phyloP scores from a whole-genome alignment of 1,284 basidiomycete species.

The Trametes polyzona region DNA sequence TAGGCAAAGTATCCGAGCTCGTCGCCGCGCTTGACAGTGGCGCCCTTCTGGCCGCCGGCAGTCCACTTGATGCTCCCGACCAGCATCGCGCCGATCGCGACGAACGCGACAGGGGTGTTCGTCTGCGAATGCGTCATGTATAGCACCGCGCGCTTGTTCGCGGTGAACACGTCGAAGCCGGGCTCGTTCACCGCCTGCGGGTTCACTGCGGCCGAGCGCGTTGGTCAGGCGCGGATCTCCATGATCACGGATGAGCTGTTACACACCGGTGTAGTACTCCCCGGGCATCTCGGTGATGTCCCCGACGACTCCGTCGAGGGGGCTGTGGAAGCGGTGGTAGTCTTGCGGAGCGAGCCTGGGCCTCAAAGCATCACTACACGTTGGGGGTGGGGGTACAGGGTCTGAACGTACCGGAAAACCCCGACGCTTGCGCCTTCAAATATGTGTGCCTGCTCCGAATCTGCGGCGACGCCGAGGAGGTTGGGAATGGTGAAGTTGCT shows the following conservation, averaged over 20 bases:
- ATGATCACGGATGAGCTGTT: neutral
- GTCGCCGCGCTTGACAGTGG: slow-evolving; percentile 51
- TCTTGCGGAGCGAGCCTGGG: slow-evolving; percentile 76
- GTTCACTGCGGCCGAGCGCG: slow-evolving; percentile 51
- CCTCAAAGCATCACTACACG: neutral
- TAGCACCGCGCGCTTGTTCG: slow-evolving; percentile 67
- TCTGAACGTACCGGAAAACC: slow-evolving; percentile 51
- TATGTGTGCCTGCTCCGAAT: slow-evolving; percentile 44
- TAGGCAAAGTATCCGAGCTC: slow-evolving; percentile 71
- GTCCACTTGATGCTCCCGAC: slow-evolving; percentile 33
- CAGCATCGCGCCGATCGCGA: slow-evolving; percentile 69
- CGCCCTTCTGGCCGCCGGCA: slow-evolving; percentile 37
- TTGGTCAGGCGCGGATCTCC: neutral
- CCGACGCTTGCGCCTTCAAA: slow-evolving; percentile 58
- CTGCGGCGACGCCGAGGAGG: slow-evolving; percentile 52
- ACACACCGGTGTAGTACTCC: slow-evolving; percentile 59
- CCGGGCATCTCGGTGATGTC: slow-evolving; percentile 56
- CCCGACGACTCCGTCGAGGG: slow-evolving; percentile 62
- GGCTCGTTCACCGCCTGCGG: slow-evolving; percentile 81
- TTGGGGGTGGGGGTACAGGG: too few species aligned
- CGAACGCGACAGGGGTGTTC: slow-evolving; percentile 54
- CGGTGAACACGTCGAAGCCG: slow-evolving; percentile 74
- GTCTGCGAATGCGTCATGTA: slow-evolving; percentile 52
- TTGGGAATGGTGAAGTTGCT: slow-evolving; percentile 68
- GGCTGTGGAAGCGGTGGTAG: slow-evolving; percentile 87